Base-by-base conservation (phyloP, 495 filamentous ascomycete genomes). In the Sordaria brevicollis region DNA sequence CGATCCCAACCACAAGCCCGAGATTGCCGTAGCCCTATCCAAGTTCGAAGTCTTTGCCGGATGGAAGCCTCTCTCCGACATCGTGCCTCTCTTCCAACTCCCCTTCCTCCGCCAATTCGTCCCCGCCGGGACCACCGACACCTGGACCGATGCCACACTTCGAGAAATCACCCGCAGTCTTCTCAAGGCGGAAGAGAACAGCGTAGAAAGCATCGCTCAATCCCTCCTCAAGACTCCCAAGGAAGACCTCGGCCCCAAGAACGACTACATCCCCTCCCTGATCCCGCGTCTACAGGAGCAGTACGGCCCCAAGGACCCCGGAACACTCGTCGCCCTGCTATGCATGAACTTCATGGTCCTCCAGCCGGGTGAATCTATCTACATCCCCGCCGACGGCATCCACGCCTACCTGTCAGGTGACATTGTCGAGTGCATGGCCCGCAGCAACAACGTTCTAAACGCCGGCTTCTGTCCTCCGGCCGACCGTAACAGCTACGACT, bases 381-480 rank as follows among this genome's bases (percentile, higher is more conserved):
- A 86, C 75, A 89, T 94, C 33, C 92, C 91, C 1, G 90, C 89
- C 15, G 90, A 94, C 71, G 90, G 89, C 19, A 91, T 93, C 67
- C 90, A 94, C 73, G 91, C 91, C 2, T 93, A 93, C 76, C 78
- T 94, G 3, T 85, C 86, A 57, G 92, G 92, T 0, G 89, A 93
- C 77, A 92, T 94, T 65, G 87, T 95, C 69, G 91, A 94, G 76
- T 93, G 92, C 80, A 94, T 95, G 91, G 91, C 91, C 3, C 87
- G 92, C 25, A 90, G 86, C 36, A 90, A 94, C 79, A 93, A 94
- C 68, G 91, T 94, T 31, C 82, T 93, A 13, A 91, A 91, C 71
- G 86, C 85, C 4, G 91, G 91, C 0, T 92, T 93, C 82, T 93
- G 90, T 74, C 90, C 90, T 1, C 82, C 81, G 0, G 81, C 86